These are phyloP conservation scores for Cercospora canescens DNA, from an alignment of 2,329 filamentous ascomycete genomes.

Conservation along the genomic window DNA sequence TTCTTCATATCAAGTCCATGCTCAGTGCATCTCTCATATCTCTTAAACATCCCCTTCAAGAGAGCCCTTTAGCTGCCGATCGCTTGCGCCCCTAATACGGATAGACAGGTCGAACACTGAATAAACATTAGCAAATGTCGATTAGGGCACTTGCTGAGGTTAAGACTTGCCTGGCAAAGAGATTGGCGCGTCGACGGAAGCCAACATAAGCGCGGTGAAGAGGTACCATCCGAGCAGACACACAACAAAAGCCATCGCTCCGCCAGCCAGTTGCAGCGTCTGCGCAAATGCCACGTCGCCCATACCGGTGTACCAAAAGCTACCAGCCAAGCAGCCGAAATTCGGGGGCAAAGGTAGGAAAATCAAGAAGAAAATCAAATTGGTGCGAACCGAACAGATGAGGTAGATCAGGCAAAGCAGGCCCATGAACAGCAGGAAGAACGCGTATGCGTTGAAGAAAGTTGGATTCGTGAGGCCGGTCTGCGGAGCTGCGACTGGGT, in stretches of 20 bases:
- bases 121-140: not conserved
- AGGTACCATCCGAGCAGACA: slow-evolving; percentile 54
- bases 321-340: slow-evolving; percentile 61
- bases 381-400: slow-evolving; percentile 69
- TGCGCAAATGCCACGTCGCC: slow-evolving; percentile 29
- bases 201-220: slow-evolving; percentile 54
- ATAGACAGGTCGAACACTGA: not conserved
- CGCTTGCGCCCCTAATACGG: not conserved
- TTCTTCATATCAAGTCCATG: not conserved
- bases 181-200: slow-evolving; percentile 54
- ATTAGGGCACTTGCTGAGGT: not conserved
- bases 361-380: slow-evolving; percentile 67
- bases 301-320: slow-evolving; percentile 51
- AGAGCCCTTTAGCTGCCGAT: not conserved
- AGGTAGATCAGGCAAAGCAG: slow-evolving; percentile 65
- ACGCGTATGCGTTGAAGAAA: slow-evolving; percentile 47
- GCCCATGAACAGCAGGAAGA: slow-evolving; percentile 66
- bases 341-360: slow-evolving; percentile 61
- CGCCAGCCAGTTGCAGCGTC: slow-evolving; percentile 37
- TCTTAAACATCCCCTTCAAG: not conserved
- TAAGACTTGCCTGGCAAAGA: slow-evolving; percentile 40
- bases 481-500: not conserved
- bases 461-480: not conserved
- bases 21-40: not conserved
- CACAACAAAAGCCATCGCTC: slow-evolving; percentile 51